A percentile compares a stretch with the other conserved stretches of the same genome.
Conservation (phyloP, 192 early-diverging fungal genomes). For the Hyaloraphidium curvatum region DNA sequence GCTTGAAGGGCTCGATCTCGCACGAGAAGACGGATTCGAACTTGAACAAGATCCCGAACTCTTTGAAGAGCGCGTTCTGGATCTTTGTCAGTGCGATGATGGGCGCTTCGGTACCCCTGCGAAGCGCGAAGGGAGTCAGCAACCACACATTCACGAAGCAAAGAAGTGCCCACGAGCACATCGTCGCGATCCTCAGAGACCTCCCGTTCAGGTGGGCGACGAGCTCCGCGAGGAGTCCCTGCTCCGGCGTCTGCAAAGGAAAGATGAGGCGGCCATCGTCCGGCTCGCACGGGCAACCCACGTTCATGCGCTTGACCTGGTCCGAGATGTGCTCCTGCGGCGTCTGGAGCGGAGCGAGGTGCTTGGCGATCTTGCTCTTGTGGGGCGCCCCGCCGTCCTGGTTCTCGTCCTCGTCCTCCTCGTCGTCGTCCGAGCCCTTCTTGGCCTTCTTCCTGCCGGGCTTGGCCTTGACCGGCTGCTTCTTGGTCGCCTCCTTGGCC, state of each 20-base stretch:
- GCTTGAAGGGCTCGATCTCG: slow-evolving; percentile 30
- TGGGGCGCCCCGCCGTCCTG: background rate
- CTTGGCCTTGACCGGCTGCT: too few relatives aligned
- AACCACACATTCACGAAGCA: too few relatives aligned
- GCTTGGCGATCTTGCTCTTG: slow-evolving; percentile 6
- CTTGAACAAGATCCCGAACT: slow-evolving; percentile 9
- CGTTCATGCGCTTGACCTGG: too few relatives aligned
- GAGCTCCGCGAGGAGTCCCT: slow-evolving; percentile 17
- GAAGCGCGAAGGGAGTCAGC: too few relatives aligned
- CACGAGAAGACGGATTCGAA: slow-evolving; percentile 26
- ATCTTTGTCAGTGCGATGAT: slow-evolving; percentile 19
- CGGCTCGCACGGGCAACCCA: too few relatives aligned
- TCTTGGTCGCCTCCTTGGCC: too few relatives aligned
- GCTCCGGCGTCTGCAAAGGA: too few relatives aligned
- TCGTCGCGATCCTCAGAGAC: slow-evolving; percentile 20
- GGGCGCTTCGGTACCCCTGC: slow-evolving; percentile 25
- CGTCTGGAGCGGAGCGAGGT: background rate
- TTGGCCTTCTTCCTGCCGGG: too few relatives aligned
- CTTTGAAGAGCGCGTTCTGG: slow-evolving; percentile 6
- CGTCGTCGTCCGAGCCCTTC: background rate
- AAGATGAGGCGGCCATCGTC: too few relatives aligned
- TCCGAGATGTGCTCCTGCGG: background rate
- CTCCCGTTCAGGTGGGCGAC: slow-evolving; percentile 9
- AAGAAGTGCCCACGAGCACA: too few relatives aligned
- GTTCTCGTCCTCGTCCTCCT: background rate